Percentiles rank a stretch among this genome's conserved stretches.
phyloP scores from a whole-genome alignment of 1,139 yeast species.

The Taphrina populina region DNA sequence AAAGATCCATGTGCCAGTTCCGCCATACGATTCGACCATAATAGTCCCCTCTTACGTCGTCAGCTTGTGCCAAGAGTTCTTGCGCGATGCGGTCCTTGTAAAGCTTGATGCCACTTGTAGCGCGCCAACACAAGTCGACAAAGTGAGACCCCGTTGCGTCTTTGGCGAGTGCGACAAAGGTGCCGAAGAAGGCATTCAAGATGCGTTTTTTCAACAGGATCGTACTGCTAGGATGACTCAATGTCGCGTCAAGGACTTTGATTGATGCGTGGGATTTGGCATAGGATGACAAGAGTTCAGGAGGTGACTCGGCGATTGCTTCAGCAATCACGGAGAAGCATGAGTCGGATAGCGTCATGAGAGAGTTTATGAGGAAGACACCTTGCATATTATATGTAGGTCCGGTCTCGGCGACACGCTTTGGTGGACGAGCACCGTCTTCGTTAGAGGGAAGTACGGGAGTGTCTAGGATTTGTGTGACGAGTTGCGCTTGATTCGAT shows the following conservation, averaged over 20 bases:
- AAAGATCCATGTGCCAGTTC: conserved; percentile 85
- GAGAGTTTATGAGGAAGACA: conserved; percentile 19
- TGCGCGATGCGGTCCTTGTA: conserved; percentile 84
- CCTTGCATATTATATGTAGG: conserved; percentile 25
- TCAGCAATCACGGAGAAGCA: not conserved
- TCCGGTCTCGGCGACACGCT: not conserved
- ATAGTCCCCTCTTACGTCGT: conserved; percentile 63
- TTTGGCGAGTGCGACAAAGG: conserved; percentile 61
- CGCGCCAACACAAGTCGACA: conserved; percentile 78
- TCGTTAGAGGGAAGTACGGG: conserved; percentile 5
- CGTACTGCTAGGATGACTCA: conserved; percentile 53
- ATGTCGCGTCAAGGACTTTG: conserved; percentile 51
- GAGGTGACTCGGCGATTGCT: conserved; percentile 1
- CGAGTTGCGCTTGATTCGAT: conserved; percentile 1
- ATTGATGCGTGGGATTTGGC: conserved; percentile 33
- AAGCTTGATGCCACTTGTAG: conserved; percentile 72
- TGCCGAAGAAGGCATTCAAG: conserved; percentile 60
- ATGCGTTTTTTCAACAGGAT: conserved; percentile 64
- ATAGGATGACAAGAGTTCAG: conserved; percentile 30
- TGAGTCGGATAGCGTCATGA: conserved; percentile 1
- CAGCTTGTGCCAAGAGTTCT: conserved; percentile 55
- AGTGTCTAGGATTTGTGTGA: conserved; percentile 13
- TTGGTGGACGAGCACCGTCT: conserved; percentile 11
- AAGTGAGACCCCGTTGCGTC: conserved; percentile 91
- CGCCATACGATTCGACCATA: conserved; percentile 94